Conservation (phyloP, 345 rosid genomes). For the Eucalyptus sp. region DNA sequence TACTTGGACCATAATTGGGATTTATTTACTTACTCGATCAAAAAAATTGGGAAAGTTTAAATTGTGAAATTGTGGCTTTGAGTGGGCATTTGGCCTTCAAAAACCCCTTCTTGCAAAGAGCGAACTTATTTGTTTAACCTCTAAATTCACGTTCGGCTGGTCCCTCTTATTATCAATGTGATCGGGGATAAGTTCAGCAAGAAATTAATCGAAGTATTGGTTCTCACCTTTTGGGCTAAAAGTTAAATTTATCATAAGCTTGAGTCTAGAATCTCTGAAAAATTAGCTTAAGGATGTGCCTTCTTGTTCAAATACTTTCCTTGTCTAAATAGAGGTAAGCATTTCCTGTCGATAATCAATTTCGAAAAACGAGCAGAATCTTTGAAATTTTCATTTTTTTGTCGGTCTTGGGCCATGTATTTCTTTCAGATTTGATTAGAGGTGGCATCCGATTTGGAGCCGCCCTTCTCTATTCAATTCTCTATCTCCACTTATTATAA, state of each 20-base stretch:
- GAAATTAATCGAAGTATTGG: neutral
- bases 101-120: too few species aligned
- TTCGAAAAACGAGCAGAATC: too few species aligned
- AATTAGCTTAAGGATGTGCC: neutral
- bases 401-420: neutral
- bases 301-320: neutral
- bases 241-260: neutral
- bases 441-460: neutral
- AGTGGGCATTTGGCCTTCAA: too few species aligned
- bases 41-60: too few species aligned
- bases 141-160: too few species aligned
- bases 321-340: neutral
- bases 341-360: too few species aligned
- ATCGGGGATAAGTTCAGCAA: neutral
- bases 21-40: too few species aligned
- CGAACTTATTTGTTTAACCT: neutral
- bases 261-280: neutral
- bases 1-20: too few species aligned
- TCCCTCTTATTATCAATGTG: neutral
- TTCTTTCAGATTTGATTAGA: neutral
- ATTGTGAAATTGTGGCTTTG: too few species aligned
- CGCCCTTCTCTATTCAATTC: neutral
- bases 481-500: neutral
- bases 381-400: too few species aligned
- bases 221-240: neutral